These are phyloP conservation scores for Teratosphaeria gauchensis DNA, from an alignment of 2,329 filamentous ascomycete genomes.

Conservation along the genomic window DNA sequence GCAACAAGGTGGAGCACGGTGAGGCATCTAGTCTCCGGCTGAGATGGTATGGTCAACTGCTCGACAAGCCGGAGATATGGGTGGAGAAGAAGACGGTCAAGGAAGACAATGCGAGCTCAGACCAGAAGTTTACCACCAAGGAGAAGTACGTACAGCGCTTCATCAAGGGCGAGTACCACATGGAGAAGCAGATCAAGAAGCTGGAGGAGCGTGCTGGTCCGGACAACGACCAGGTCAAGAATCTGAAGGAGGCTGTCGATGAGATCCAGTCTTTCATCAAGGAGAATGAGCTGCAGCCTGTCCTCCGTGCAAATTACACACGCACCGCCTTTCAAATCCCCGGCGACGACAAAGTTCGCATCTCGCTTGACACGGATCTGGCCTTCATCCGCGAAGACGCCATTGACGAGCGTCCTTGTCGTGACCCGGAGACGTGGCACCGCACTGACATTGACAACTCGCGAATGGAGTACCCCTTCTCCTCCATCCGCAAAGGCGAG, in stretches of 20 bases:
- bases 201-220: conserved; percentile 67
- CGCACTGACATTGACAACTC: conserved; percentile 76
- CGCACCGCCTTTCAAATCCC: conserved; percentile 96
- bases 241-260: conserved; percentile 61
- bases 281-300: conserved; percentile 67
- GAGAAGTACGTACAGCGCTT: conserved; percentile 88
- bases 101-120: conserved; percentile 65
- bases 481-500: conserved; percentile 78
- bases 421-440: conserved; percentile 84
- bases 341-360: conserved; percentile 76
- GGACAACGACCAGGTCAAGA: conserved; percentile 54
- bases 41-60: conserved; percentile 83
- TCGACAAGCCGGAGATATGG: conserved; percentile 66
- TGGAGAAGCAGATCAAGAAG: conserved; percentile 84
- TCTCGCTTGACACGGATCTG: conserved; percentile 86
- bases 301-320: conserved; percentile 84
- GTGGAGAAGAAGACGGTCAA: conserved; percentile 84
- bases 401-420: conserved; percentile 81
- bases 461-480: conserved; percentile 79
- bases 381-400: conserved; percentile 71
- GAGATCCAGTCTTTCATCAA: conserved; percentile 74
- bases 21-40: conserved; percentile 76
- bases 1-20: conserved; percentile 67
- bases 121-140: conserved; percentile 77
- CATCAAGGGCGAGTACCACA: conserved; percentile 75